Percentiles rank a stretch among this genome's conserved stretches.
Conservation (phyloP, 176 grass and related monocot species). For the Aegilops speltoides region DNA sequence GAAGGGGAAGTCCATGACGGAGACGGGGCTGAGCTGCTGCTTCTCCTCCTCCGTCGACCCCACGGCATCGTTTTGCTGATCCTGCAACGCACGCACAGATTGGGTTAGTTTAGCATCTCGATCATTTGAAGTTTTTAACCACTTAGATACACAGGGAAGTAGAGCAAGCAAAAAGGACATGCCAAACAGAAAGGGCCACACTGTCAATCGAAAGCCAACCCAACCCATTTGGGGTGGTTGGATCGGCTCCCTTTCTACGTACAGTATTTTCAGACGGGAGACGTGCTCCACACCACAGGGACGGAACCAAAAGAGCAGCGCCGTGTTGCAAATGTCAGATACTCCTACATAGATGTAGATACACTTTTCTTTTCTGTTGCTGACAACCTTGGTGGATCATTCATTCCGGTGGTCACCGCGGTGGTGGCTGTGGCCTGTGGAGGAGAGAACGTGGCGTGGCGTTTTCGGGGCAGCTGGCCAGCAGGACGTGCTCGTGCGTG, state of each 20-base stretch:
- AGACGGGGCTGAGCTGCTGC: slow-evolving; percentile 76
- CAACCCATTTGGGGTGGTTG: not conserved
- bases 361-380: not conserved
- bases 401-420: not conserved
- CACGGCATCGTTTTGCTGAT: not conserved
- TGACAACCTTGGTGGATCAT: not conserved
- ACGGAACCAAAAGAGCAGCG: not conserved
- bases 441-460: not conserved
- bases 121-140: not conserved
- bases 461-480: not conserved
- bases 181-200: no score
- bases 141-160: no score
- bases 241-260: not conserved
- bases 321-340: not conserved
- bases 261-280: not conserved
- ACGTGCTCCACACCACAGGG: not conserved
- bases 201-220: no score
- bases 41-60: slow-evolving; percentile 47
- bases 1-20: slow-evolving; percentile 73
- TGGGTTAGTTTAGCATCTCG: not conserved
- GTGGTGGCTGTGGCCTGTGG: not conserved
- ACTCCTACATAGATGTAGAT: not conserved
- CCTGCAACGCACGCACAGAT: not conserved
- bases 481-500: not conserved
- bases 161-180: no score